Conservation (phyloP, 1,139 yeast genomes). For the Saccharomyces uvarum region DNA sequence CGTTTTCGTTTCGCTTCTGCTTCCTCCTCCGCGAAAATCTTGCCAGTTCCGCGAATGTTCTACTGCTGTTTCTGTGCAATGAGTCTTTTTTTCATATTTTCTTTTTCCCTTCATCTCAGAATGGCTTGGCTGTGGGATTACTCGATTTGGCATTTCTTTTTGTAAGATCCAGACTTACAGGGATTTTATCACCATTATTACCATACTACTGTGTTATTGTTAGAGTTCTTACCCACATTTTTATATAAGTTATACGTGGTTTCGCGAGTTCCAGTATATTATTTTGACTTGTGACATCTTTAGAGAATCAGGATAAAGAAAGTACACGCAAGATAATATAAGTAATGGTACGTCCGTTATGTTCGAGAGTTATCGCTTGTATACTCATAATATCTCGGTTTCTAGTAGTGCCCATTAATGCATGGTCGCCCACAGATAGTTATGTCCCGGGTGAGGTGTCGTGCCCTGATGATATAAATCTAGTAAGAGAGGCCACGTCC, state of each 20-base stretch:
- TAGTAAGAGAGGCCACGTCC: constrained; percentile 37
- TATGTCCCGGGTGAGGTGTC: constrained; percentile 54
- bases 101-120: background rate
- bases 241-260: constrained; percentile 1
- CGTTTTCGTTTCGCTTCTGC: background rate
- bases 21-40: background rate
- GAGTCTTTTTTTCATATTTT: background rate
- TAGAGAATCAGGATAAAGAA: background rate
- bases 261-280: constrained; percentile 4
- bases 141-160: background rate
- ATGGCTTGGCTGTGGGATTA: background rate
- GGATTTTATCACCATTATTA: background rate
- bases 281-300: background rate
- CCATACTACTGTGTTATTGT: constrained; percentile 3
- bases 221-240: background rate
- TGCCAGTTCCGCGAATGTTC: background rate
- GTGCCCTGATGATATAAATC: constrained; percentile 12
- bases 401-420: constrained; percentile 17
- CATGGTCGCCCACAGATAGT: constrained; percentile 53
- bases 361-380: background rate
- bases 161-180: background rate
- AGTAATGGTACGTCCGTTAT: background rate
- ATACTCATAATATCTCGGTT: background rate
- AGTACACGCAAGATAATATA: background rate
- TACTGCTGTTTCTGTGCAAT: background rate